A percentile compares a stretch with the other conserved stretches of the same genome.
These are phyloP conservation scores for Pharnaceum exiguum DNA, from an alignment of 148 eudicot species.

Conservation along the genomic window DNA sequence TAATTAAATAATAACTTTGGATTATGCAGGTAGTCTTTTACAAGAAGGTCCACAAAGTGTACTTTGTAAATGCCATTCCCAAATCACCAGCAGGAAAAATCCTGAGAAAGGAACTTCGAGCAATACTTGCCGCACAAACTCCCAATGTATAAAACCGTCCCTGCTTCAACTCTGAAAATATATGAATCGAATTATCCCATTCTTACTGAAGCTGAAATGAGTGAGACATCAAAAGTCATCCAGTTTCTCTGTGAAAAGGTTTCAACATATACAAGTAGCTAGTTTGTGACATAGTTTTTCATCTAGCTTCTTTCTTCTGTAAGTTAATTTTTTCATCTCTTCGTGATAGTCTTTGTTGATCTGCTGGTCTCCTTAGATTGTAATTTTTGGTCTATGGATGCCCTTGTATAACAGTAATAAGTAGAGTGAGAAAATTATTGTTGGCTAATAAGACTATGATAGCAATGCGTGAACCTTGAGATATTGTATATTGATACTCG, in stretches of 20 bases:
- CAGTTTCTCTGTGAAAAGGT: constrained; percentile 7
- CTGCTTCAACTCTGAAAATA: background rate
- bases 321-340: background rate
- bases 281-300: background rate
- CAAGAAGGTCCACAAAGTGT: constrained; percentile 81
- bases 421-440: too few species aligned
- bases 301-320: background rate
- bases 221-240: background rate
- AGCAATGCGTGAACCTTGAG: too few species aligned
- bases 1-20: background rate
- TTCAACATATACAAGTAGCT: background rate
- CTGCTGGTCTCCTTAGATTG: background rate
- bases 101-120: constrained; percentile 73
- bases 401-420: too few species aligned
- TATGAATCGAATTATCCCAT: constrained; percentile 6
- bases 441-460: too few species aligned
- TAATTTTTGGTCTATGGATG: constrained; percentile 3
- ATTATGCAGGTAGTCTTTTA: constrained; percentile 63
- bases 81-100: constrained; percentile 87
- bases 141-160: background rate
- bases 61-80: constrained; percentile 68
- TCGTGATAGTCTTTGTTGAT: background rate
- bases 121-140: constrained; percentile 29
- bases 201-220: too few species aligned
- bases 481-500: too few species aligned